Evolutionary conservation across 371 early-diverging fungal genomes (phyloP), one percentile per base, ranked within the genome.

Genomic region (Apophysomyces elegans): DNA sequence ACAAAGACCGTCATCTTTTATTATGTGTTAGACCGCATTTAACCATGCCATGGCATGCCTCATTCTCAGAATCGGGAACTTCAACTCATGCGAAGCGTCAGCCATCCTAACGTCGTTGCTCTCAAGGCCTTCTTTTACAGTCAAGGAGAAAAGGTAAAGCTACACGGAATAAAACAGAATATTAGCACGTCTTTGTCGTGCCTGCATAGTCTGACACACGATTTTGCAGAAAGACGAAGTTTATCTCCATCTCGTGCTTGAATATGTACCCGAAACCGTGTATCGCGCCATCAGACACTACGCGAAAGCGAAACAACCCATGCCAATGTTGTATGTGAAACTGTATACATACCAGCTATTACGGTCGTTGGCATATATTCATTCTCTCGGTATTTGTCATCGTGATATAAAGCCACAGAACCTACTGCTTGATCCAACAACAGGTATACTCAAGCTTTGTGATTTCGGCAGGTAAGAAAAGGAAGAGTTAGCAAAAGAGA

Each of bases 361-460:
- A 83, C 85, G 95, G 56, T 93, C 97, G 62, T 84, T 99, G 62
- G 94, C 94, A 56, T 96, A 97, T 74, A 93, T 95, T 71, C 99
- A 99, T 79, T 84, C 94, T 26, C 83, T 91, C 61, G 99, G 98
- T 32, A 96, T 90, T 44, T 85, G 86, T 62, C 86, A 85, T 62
- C 87, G 99, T 59, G 99, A 99, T 77, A 96, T 99, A 77, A 99
- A 99, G 81, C 99, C 99, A 56, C 98, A 98, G 74, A 99, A 99
- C 78, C 81, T 99, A 77, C 90, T 98, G 47, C 86, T 99, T 59
- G 91, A 97, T 78, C 92, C 93, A 58, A 65, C 77, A 37, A 88
- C 87, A 12, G 95, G 95, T 44, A 84, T 94, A 39, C 80, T 98
- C 65, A 98, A 99, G 79, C 85, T 99, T 44, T 96, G 98, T 76